These are phyloP conservation scores for Leptographium galeiforme DNA, from an alignment of 2,329 filamentous ascomycete genomes.

Conservation along the genomic window DNA sequence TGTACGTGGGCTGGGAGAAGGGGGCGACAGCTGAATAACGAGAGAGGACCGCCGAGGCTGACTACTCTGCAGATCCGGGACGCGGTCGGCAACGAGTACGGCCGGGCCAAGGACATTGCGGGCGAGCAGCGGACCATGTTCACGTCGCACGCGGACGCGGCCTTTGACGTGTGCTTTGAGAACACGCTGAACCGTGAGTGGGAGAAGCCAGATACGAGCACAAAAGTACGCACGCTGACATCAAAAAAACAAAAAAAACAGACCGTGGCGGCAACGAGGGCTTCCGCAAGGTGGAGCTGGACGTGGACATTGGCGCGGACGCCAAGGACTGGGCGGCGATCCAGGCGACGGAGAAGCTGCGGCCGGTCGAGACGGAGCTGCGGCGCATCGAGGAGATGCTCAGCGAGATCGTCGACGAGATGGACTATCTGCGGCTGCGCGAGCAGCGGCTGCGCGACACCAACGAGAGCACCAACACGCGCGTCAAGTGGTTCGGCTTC, in stretches of 20 bases:
- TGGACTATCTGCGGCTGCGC: constrained; percentile 83
- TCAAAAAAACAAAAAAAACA: no score
- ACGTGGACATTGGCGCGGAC: constrained; percentile 92
- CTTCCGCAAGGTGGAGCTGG: constrained; percentile 69
- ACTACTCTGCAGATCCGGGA: constrained; percentile 68
- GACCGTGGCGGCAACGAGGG: constrained; percentile 28
- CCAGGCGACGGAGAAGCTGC: constrained; percentile 92
- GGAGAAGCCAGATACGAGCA: not conserved
- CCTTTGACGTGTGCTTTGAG: constrained; percentile 94
- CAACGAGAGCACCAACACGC: constrained; percentile 98
- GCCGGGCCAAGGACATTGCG: constrained; percentile 75
- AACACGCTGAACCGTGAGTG: constrained; percentile 48
- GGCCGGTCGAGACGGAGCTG: constrained; percentile 90
- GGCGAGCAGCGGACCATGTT: constrained; percentile 91
- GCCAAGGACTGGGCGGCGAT: constrained; percentile 97
- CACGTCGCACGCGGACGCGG: constrained; percentile 79
- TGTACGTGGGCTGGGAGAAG: constrained; percentile 35
- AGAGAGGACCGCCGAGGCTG: not conserved
- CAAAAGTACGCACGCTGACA: not conserved
- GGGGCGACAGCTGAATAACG: no score
- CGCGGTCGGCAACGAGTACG: constrained; percentile 91
- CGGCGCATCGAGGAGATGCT: constrained; percentile 86
- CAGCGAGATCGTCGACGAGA: constrained; percentile 76
- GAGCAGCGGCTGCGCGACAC: constrained; percentile 97
- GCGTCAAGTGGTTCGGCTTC: constrained; percentile 97